Percentiles rank a stretch among this genome's conserved stretches.
These are phyloP conservation scores for Fusarium sp. DNA, from an alignment of 2,329 filamentous ascomycete species.

Conservation along the genomic window DNA sequence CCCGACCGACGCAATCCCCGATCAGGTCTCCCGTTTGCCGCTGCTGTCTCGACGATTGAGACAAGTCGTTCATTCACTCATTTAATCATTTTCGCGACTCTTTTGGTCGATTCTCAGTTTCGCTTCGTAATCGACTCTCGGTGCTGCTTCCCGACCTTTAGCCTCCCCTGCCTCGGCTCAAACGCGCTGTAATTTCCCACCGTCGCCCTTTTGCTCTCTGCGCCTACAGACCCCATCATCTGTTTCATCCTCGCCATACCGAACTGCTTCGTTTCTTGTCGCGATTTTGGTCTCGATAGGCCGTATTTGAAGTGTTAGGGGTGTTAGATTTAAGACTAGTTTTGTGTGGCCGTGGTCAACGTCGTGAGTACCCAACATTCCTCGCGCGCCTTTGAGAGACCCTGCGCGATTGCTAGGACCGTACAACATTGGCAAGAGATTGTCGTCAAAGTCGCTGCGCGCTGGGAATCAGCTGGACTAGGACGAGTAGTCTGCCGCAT, in stretches of 20 bases:
- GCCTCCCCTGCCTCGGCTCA: constrained; percentile 41
- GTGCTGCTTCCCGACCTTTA: constrained; percentile 24
- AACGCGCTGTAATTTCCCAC: constrained; percentile 46
- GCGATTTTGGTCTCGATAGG: constrained; percentile 46
- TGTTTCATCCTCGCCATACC: constrained; percentile 23
- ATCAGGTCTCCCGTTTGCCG: constrained; percentile 44
- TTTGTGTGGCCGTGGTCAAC: constrained; percentile 41
- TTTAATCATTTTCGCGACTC: constrained; percentile 17
- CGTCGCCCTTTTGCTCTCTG: constrained; percentile 35
- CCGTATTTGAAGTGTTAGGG: constrained; percentile 49
- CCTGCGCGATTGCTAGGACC: constrained; percentile 25
- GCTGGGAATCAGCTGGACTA: neutral
- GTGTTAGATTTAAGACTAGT: constrained; percentile 45
- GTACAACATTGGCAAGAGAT: neutral
- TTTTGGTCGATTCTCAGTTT: constrained; percentile 31
- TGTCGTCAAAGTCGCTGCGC: constrained; percentile 5
- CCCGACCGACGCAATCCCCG: constrained; percentile 49
- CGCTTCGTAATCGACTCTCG: constrained; percentile 33
- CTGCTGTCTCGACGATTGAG: constrained; percentile 36
- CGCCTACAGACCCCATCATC: constrained; percentile 30
- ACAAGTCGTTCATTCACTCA: constrained; percentile 35
- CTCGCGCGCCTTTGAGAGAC: constrained; percentile 25
- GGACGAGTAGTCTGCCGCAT: neutral
- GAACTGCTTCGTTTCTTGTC: constrained; percentile 39
- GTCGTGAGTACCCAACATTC: constrained; percentile 47